Evolutionary conservation across 805 yeast genomes (phyloP).

Genomic region (Nakazawaea sp.): DNA sequence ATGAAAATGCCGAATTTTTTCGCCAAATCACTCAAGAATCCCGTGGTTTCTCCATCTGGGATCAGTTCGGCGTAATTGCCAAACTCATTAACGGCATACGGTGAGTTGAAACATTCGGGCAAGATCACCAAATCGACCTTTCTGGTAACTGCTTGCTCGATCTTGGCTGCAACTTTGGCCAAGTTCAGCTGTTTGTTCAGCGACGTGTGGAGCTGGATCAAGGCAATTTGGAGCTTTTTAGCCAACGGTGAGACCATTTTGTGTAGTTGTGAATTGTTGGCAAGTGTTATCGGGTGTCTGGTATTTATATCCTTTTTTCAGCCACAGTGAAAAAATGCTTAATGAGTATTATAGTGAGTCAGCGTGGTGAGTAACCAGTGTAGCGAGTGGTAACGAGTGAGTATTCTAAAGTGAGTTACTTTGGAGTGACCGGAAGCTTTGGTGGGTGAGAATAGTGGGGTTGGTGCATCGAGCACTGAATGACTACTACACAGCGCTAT

Average conservation of each 20-base stretch:
- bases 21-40: slow-evolving; percentile 62
- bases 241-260: slow-evolving; percentile 23
- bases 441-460: too few relatives aligned
- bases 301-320: neutral
- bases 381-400: too few relatives aligned
- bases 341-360: neutral
- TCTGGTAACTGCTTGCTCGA: slow-evolving; percentile 60
- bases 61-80: slow-evolving; percentile 84
- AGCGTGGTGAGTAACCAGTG: too few relatives aligned
- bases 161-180: slow-evolving; percentile 54
- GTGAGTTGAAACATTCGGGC: slow-evolving; percentile 96
- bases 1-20: slow-evolving; percentile 51
- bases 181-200: slow-evolving; percentile 78
- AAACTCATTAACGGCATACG: slow-evolving; percentile 84
- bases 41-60: slow-evolving; percentile 65
- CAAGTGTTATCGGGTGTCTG: neutral
- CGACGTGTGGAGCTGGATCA: slow-evolving; percentile 78
- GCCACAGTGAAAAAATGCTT: neutral
- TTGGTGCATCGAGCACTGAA: too few relatives aligned
- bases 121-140: slow-evolving; percentile 68
- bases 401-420: too few relatives aligned
- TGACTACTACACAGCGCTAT: too few relatives aligned
- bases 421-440: too few relatives aligned
- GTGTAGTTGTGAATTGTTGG: neutral
- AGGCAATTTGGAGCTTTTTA: slow-evolving; percentile 67